Base-by-base conservation (phyloP, 805 yeast genomes). In the Cyberlindnera meyerae region DNA sequence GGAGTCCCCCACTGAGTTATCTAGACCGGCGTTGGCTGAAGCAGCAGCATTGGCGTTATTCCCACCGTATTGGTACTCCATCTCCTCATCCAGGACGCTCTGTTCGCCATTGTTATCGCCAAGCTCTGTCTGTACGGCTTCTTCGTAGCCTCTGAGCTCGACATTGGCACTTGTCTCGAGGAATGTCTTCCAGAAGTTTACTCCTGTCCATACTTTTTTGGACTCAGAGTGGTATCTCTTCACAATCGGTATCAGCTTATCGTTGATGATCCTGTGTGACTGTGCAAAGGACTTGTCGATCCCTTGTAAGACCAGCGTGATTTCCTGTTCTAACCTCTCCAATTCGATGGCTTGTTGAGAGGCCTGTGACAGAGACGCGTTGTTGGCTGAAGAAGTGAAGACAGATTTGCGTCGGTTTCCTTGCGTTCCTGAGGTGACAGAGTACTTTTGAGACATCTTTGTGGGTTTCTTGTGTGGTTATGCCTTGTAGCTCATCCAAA, bases 241-340 rank as follows among this genome's bases (percentile, higher is more conserved):
- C 16, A 87, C 70, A 11, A 75, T 66, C 3, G 95, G 95, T 22
- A 84, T 66, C 21, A 87, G 69, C 28, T 71, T 70, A 42, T 81
- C 82, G 32, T 77, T 77, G 18, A 88, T 75, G 24, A 79, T 70
- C 31, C 77, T 70, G 54, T 82, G 85, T 15, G 89, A 76, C 29
- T 71, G 66, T 11, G 82, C 72, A 33, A 87, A 68, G 51, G 85
- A 81, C 32, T 77, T 71, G 60, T 87, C 95, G 17, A 88, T 83
- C 32, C 79, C 80, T 57, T 86, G 96, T 32, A 88, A 61, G 6
- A 79, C 75, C 36, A 82, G 57, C 0, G 95, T 85, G 28, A 85
- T 82, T 52, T 79, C 82, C 55, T 83, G 94, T 51, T 87, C 95
- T 29, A 85, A 57, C 48, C 75, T 67, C 51, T 86, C 94, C 51